phyloP scores from a whole-genome alignment of 352 stramenopile genomes.

The Phytophthora ohioensis region DNA sequence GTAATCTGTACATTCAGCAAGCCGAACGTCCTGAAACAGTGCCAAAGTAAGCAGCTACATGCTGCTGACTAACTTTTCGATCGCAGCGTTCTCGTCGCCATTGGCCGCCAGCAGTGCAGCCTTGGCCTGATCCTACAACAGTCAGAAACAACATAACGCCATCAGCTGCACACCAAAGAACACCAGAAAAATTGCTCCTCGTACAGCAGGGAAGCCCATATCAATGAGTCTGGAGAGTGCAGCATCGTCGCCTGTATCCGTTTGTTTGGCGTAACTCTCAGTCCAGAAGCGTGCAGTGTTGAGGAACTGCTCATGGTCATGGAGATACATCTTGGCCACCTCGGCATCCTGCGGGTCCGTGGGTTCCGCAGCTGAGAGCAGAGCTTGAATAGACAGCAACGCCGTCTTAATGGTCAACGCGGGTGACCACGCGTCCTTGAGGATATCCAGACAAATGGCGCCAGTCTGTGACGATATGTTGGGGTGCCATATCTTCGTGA shows the following conservation, averaged over 20 bases:
- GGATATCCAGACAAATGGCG: constrained; percentile 98
- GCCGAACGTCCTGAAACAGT: constrained; percentile 6
- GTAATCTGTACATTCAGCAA: constrained; percentile 38
- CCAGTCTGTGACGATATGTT: constrained; percentile 98
- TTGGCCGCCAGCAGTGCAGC: constrained; percentile 67
- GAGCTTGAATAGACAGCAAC: constrained; percentile 95
- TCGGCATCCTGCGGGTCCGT: constrained; percentile 95
- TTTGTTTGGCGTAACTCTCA: constrained; percentile 93
- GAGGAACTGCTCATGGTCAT: constrained; percentile 92
- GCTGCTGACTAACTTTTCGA: constrained; percentile 81
- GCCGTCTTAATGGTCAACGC: constrained; percentile 98
- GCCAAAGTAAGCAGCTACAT: constrained; percentile 49
- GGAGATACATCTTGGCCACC: constrained; percentile 97
- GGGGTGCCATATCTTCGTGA: constrained; percentile 97
- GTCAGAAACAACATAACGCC: neutral
- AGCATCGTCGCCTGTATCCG: constrained; percentile 56
- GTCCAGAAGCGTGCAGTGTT: constrained; percentile 97
- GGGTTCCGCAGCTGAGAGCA: constrained; percentile 95
- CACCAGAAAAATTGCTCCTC: neutral
- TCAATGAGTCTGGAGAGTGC: constrained; percentile 80
- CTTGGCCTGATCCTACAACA: constrained; percentile 68
- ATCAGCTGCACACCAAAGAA: neutral
- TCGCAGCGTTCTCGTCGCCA: constrained; percentile 90
- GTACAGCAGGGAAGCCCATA: constrained; percentile 88
- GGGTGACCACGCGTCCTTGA: constrained; percentile 97